A percentile compares a stretch with the other conserved stretches of the same genome.
These are phyloP conservation scores for Cinnamomum micranthum DNA, from an alignment of 164 flowering plant species.

Conservation along the genomic window DNA sequence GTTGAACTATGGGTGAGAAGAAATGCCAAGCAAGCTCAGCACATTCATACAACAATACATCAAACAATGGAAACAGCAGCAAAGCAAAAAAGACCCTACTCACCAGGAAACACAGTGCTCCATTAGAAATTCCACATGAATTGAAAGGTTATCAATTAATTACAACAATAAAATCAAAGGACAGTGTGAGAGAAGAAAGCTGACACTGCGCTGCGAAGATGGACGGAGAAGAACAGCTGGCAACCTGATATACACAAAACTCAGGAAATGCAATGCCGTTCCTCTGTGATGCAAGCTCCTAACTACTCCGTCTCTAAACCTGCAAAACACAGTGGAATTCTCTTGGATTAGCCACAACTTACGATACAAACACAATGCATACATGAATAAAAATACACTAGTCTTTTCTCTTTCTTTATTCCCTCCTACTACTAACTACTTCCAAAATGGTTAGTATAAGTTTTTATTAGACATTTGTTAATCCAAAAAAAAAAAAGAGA, in stretches of 20 bases:
- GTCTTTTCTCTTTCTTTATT: no score
- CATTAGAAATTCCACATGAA: not conserved
- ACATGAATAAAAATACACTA: no score
- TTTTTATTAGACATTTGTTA: no score
- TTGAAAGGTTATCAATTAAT: not conserved
- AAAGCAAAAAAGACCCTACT: constrained; percentile 2
- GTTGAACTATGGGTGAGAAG: not conserved
- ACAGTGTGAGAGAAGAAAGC: not conserved
- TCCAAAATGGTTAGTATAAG: no score
- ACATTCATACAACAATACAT: not conserved
- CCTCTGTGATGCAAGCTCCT: not conserved
- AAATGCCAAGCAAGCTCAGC: not conserved
- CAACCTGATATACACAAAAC: not conserved
- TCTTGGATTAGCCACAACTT: not conserved
- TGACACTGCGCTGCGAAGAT: not conserved
- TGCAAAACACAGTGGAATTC: not conserved
- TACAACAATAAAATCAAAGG: not conserved
- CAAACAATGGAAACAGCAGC: not conserved
- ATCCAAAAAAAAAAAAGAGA: no score
- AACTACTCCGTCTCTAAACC: not conserved
- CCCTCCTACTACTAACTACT: no score
- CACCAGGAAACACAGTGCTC: not conserved
- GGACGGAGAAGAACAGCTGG: not conserved
- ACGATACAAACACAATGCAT: no score
- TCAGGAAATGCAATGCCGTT: not conserved